phyloP scores from a whole-genome alignment of 2,329 filamentous ascomycete species.

The Teratosphaeria gauchensis region DNA sequence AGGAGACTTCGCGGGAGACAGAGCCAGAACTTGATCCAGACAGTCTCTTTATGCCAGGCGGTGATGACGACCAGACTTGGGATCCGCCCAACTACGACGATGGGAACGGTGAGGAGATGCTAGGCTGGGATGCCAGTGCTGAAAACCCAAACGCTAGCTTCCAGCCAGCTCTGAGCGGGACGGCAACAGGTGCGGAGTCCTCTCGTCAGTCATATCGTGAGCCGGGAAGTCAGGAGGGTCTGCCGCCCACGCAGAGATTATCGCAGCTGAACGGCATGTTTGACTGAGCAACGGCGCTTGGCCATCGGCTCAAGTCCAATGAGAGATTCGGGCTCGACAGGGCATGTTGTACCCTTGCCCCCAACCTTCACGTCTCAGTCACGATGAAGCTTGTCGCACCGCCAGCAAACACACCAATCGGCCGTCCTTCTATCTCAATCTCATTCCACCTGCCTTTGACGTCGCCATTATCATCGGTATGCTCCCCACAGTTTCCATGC shows the following conservation, averaged over 20 bases:
- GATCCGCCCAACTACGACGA: slow-evolving; percentile 59
- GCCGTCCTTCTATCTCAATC: slow-evolving; percentile 44
- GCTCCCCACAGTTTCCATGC: slow-evolving; percentile 86
- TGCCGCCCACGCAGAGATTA: slow-evolving; percentile 66
- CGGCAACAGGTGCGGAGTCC: slow-evolving; percentile 16
- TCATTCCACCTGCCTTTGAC: slow-evolving; percentile 61
- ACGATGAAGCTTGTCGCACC: slow-evolving; percentile 83
- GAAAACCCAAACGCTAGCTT: slow-evolving; percentile 44
- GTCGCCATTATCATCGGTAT: slow-evolving; percentile 50
- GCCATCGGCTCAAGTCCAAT: background rate
- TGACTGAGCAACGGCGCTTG: slow-evolving; percentile 18
- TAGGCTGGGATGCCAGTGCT: slow-evolving; percentile 65
- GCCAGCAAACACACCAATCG: slow-evolving; percentile 60
- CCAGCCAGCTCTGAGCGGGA: slow-evolving; percentile 38
- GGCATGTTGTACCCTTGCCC: background rate
- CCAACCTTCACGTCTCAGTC: slow-evolving; percentile 24
- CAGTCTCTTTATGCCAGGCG: slow-evolving; percentile 59
- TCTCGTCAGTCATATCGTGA: background rate
- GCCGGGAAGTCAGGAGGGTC: slow-evolving; percentile 22
- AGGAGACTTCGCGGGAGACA: slow-evolving; percentile 32
- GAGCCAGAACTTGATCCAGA: slow-evolving; percentile 53
- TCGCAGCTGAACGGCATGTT: slow-evolving; percentile 50
- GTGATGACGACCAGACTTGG: slow-evolving; percentile 61
- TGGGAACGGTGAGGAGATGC: slow-evolving; percentile 53
- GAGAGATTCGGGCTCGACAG: background rate